phyloP scores from a whole-genome alignment of 1,139 yeast genomes.

The Blastobotrys petasosporus region DNA sequence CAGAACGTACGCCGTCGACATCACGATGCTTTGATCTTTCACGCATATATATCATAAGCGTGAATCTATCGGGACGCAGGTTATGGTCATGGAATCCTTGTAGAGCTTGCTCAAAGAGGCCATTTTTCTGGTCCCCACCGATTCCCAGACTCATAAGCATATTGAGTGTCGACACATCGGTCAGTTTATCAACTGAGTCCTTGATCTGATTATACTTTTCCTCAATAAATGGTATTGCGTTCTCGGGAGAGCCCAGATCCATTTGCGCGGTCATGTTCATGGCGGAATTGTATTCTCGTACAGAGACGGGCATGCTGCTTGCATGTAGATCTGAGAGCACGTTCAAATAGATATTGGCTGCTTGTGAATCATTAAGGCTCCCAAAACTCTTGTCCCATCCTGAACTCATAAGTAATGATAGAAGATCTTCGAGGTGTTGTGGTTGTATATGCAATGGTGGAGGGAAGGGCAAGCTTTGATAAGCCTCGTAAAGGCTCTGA shows the following conservation, averaged over 20 bases:
- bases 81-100: conserved; percentile 13
- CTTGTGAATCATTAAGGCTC: neutral
- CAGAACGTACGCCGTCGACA: conserved; percentile 14
- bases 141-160: conserved; percentile 18
- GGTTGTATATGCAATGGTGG: conserved; percentile 34
- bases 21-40: conserved; percentile 17
- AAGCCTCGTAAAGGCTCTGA: conserved; percentile 33
- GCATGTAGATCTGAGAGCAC: conserved; percentile 20
- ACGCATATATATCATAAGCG: conserved; percentile 19
- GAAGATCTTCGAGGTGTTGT: conserved; percentile 38
- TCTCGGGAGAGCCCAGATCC: conserved; percentile 1
- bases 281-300: conserved; percentile 20
- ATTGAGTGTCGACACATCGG: conserved; percentile 19
- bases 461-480: conserved; percentile 34
- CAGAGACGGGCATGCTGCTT: conserved; percentile 23
- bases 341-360: conserved; percentile 14
- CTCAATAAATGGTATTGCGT: conserved; percentile 8
- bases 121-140: conserved; percentile 6
- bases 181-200: conserved; percentile 1
- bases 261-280: conserved; percentile 11
- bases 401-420: conserved; percentile 20
- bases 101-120: conserved; percentile 12
- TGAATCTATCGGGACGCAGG: conserved; percentile 20
- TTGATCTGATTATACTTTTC: conserved; percentile 10
- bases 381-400: neutral